Conservation (phyloP, 768 basidiomycete species). For the Amanita subjunquillea region DNA sequence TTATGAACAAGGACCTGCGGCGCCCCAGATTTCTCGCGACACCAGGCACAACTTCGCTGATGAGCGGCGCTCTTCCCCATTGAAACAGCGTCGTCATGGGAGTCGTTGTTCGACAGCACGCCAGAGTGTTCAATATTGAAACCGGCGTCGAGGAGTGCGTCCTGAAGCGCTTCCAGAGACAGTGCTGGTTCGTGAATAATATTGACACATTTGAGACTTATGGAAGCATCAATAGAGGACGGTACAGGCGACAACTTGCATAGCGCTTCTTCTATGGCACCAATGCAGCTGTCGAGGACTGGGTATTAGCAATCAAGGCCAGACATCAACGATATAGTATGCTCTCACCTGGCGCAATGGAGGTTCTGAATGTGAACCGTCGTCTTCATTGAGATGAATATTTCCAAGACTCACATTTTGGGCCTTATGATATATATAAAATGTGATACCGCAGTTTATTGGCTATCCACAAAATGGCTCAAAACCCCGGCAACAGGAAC, state of each 20-base stretch:
- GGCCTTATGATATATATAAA: neutral
- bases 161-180: conserved; percentile 18
- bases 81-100: neutral
- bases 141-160: conserved; percentile 32
- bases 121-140: conserved; percentile 24
- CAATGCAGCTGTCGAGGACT: conserved; percentile 28
- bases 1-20: neutral
- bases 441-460: neutral
- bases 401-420: neutral
- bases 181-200: conserved; percentile 25
- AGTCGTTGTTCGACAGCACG: too few relatives aligned
- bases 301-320: neutral
- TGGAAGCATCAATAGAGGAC: conserved; percentile 29
- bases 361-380: conserved; percentile 29
- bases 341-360: conserved; percentile 36
- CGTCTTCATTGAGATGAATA: conserved; percentile 4
- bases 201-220: conserved; percentile 33
- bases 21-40: neutral
- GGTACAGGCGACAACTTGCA: conserved; percentile 26
- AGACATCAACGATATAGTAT: neutral
- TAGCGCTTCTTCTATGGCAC: conserved; percentile 33
- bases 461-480: neutral
- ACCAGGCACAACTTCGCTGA: neutral
- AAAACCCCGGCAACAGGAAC: neutral
- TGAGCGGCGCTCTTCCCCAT: neutral